phyloP scores from a whole-genome alignment of 306 rosid species.

The Pyrus bretschneideri region DNA sequence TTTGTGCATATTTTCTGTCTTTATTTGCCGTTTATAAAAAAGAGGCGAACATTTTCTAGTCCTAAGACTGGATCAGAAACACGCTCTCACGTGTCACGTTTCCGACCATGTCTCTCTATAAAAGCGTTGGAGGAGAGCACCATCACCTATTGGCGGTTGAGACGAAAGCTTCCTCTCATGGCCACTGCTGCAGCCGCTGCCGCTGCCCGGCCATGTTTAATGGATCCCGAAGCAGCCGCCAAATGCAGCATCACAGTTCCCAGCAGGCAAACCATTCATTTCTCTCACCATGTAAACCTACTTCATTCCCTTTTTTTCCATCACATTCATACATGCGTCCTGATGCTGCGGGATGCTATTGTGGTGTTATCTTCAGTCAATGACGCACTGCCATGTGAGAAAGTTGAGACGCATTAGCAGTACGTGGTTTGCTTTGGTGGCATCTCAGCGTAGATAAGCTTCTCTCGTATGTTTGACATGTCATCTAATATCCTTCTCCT shows the following conservation, averaged over 20 bases:
- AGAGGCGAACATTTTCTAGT: no score
- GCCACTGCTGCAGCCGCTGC: conserved; percentile 3
- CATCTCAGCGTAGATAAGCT: no score
- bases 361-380: no score
- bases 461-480: no score
- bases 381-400: no score
- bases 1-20: no score
- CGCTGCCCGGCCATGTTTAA: conserved; percentile 17
- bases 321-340: no score
- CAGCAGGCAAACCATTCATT: conserved; percentile 14
- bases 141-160: background rate
- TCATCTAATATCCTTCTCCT: background rate
- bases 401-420: no score
- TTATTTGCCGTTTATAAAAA: no score
- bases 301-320: no score
- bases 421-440: no score
- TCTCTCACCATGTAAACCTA: conserved; percentile 18
- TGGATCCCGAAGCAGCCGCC: conserved; percentile 5
- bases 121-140: background rate
- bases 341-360: no score
- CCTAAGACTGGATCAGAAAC: background rate
- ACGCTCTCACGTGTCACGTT: background rate
- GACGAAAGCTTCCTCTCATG: conserved; percentile 3
- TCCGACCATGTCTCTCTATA: background rate
- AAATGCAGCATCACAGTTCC: conserved; percentile 16